A percentile compares a stretch with the other conserved stretches of the same genome.
Conservation (phyloP, 257 asterid genomes). For the Coffea canephora region DNA sequence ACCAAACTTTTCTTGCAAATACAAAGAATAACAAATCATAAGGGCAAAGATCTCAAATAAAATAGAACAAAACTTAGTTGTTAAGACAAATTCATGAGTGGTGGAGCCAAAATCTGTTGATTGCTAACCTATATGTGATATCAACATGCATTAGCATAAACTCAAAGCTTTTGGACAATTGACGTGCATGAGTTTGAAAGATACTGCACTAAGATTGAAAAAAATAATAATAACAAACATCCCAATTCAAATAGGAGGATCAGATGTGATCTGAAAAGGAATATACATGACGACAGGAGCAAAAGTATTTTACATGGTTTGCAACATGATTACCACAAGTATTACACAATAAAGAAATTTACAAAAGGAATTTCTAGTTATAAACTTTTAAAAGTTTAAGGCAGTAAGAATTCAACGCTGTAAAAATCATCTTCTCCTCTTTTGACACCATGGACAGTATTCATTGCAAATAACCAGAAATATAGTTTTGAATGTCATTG, state of each 20-base stretch:
- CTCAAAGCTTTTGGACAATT: neutral
- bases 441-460: neutral
- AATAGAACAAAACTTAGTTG: neutral
- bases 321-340: too few species aligned
- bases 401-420: too few species aligned
- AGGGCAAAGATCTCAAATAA: neutral
- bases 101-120: neutral
- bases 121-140: neutral
- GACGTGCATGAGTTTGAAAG: neutral
- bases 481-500: neutral
- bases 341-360: too few species aligned
- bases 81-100: neutral
- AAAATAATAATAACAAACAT: neutral
- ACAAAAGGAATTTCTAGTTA: too few species aligned
- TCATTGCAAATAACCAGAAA: too few species aligned
- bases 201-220: neutral
- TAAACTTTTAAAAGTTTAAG: too few species aligned
- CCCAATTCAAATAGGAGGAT: too few species aligned
- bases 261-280: too few species aligned
- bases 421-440: too few species aligned
- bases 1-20: neutral
- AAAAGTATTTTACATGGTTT: too few species aligned
- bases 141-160: neutral
- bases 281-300: too few species aligned
- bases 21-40: too few species aligned